Evolutionary conservation across 768 basidiomycete genomes (phyloP).

Genomic region (Aureoboletus auriporus): DNA sequence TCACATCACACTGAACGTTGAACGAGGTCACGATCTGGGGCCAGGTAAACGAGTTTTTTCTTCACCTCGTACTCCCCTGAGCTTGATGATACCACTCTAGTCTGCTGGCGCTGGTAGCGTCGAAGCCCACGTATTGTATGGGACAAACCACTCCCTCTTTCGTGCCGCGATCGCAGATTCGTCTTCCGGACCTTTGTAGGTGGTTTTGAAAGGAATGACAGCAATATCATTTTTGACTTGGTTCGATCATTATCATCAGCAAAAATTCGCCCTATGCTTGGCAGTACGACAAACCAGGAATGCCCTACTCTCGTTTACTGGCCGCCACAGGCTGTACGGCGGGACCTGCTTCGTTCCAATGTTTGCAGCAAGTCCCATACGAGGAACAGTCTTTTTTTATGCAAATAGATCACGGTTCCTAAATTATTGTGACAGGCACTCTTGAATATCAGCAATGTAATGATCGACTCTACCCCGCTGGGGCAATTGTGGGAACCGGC

Average conservation of each 20-base stretch:
- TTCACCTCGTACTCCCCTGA: too few species aligned
- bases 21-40: conserved; percentile 19
- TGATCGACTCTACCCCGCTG: conserved; percentile 46
- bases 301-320: conserved; percentile 46
- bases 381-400: conserved; percentile 4
- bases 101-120: conserved; percentile 17
- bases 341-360: conserved; percentile 36
- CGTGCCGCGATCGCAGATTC: conserved; percentile 17
- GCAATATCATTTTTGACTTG: neutral
- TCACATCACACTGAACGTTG: neutral
- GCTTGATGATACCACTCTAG: neutral
- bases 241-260: conserved; percentile 26
- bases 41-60: conserved; percentile 6
- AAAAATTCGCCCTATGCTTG: conserved; percentile 45
- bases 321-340: conserved; percentile 43
- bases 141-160: conserved; percentile 2
- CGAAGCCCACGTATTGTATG: conserved; percentile 13
- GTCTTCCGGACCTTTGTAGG: conserved; percentile 18
- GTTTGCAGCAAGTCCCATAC: conserved; percentile 31
- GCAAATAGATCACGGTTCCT: neutral
- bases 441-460: conserved; percentile 42
- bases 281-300: conserved; percentile 49
- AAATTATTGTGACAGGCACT: conserved; percentile 35
- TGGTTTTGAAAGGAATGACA: neutral
- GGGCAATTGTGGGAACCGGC: conserved; percentile 55